Evolutionary conservation across 306 rosid species (phyloP).

Genomic region (Oxytropis ochrocephala): DNA sequence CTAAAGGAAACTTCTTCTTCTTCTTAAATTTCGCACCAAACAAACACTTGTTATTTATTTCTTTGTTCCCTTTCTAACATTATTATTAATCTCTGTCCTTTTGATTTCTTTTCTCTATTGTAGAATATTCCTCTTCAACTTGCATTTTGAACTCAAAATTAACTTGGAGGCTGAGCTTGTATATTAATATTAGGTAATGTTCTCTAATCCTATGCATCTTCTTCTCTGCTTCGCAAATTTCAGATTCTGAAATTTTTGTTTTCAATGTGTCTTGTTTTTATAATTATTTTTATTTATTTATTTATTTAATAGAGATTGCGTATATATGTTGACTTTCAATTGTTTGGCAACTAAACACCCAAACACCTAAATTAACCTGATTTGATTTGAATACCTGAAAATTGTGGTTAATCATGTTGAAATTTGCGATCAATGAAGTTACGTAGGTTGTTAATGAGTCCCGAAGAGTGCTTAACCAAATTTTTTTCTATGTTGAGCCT

Average conservation of each 20-base stretch:
- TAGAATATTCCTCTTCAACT: background rate
- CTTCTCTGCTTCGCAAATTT: background rate
- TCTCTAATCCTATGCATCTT: background rate
- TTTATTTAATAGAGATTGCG: background rate
- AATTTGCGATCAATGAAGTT: too few relatives aligned
- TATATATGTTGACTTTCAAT: slow-evolving; percentile 9
- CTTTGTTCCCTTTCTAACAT: too few relatives aligned
- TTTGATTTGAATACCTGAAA: too few relatives aligned
- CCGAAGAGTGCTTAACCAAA: too few relatives aligned
- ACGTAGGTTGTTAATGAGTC: too few relatives aligned
- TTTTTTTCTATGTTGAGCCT: too few relatives aligned
- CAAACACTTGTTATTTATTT: background rate
- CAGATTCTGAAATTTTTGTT: background rate
- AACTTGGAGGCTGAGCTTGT: background rate
- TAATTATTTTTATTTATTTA: background rate
- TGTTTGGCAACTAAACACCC: background rate
- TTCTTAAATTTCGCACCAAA: slow-evolving; percentile 4
- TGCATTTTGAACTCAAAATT: slow-evolving; percentile 17
- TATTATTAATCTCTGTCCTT: background rate
- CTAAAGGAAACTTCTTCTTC: background rate
- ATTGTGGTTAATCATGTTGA: too few relatives aligned
- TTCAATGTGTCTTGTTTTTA: background rate
- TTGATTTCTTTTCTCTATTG: background rate
- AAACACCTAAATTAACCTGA: too few relatives aligned
- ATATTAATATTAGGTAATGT: background rate